Conservation (phyloP, 106 monocot genomes). For the Allium fistulosum region DNA sequence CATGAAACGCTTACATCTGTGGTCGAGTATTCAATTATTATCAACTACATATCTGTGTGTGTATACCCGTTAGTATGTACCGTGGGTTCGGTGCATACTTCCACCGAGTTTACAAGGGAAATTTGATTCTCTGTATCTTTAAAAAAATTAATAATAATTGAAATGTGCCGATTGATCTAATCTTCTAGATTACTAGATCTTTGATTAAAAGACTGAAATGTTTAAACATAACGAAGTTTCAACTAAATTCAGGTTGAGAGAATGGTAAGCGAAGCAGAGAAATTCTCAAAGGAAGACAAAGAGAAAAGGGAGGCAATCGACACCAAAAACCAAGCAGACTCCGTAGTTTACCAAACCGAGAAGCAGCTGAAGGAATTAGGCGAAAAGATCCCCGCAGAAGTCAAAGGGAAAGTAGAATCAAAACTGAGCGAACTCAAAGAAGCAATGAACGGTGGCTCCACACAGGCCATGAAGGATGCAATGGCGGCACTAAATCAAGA, state of each 20-base stretch:
- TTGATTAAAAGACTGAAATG: too few species aligned
- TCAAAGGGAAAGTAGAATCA: slow-evolving; percentile 30
- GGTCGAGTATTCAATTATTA: too few species aligned
- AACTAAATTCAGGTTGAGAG: slow-evolving; percentile 10
- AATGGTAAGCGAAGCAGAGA: slow-evolving; percentile 34
- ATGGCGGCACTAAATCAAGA: slow-evolving; percentile 34
- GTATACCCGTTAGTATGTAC: too few species aligned
- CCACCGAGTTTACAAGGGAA: too few species aligned
- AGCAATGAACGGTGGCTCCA: slow-evolving; percentile 18
- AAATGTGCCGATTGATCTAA: too few species aligned
- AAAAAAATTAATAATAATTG: too few species aligned
- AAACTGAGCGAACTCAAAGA: slow-evolving; percentile 28
- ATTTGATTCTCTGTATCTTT: too few species aligned
- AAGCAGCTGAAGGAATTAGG: slow-evolving; percentile 46
- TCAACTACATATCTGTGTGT: too few species aligned
- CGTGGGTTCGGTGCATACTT: too few species aligned
- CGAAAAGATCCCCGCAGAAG: slow-evolving; percentile 30
- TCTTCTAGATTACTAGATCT: too few species aligned
- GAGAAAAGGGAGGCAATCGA: slow-evolving; percentile 33
- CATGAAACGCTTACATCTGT: too few species aligned
- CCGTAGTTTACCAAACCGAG: slow-evolving; percentile 32
- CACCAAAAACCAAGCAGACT: slow-evolving; percentile 34
- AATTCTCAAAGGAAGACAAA: slow-evolving; percentile 30
- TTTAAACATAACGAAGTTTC: too few species aligned
- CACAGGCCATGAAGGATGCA: slow-evolving; percentile 26